A percentile compares a stretch with the other conserved stretches of the same genome.
phyloP scores from a whole-genome alignment of 2,329 filamentous ascomycete species.

The Daldinia sp. region DNA sequence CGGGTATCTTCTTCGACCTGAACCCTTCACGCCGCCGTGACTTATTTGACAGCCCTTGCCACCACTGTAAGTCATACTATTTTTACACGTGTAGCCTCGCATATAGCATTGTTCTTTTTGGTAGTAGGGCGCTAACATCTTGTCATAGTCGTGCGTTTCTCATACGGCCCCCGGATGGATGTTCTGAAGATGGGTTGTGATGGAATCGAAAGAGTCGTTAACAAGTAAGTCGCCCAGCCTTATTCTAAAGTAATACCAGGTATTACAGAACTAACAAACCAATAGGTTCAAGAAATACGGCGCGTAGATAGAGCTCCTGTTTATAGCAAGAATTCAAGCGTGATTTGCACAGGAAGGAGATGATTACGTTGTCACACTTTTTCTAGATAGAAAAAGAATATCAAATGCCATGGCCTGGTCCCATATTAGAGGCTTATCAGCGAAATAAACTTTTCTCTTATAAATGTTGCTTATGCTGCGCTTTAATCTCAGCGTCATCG shows the following conservation, averaged over 20 bases:
- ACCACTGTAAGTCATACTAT: constrained; percentile 66
- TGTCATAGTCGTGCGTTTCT: constrained; percentile 73
- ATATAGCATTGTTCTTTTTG: neutral
- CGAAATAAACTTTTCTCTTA: constrained; percentile 15
- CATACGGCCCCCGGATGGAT: constrained; percentile 85
- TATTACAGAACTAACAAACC: constrained; percentile 4
- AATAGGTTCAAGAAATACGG: constrained; percentile 43
- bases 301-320: neutral
- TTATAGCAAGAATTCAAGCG: neutral
- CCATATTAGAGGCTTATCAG: constrained; percentile 14
- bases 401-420: neutral
- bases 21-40: constrained; percentile 91
- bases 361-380: constrained; percentile 7
- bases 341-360: neutral
- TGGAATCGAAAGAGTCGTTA: constrained; percentile 83
- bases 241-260: neutral
- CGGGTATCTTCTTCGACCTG: constrained; percentile 96
- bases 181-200: constrained; percentile 80
- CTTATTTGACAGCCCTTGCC: constrained; percentile 92
- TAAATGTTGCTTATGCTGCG: neutral
- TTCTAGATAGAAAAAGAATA: constrained; percentile 13
- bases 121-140: constrained; percentile 14
- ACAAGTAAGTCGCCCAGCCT: constrained; percentile 65
- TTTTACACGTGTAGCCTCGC: neutral
- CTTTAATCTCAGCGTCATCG: neutral